phyloP scores from a whole-genome alignment of 2,329 filamentous ascomycete genomes.

The Cercospora berteroae region DNA sequence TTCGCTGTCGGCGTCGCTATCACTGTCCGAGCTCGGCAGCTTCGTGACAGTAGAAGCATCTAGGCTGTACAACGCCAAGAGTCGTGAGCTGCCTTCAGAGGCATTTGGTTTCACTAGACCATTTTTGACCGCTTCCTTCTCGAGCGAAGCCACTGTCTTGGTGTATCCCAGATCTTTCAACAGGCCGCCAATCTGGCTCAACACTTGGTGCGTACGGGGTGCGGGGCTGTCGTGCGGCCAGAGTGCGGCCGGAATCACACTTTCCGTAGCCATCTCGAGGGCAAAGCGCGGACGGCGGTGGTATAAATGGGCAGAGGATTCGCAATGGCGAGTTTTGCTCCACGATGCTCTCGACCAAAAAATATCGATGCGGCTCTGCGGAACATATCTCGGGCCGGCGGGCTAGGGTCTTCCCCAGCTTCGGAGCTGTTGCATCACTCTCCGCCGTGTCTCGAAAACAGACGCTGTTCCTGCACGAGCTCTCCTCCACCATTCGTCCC shows the following conservation, averaged over 20 bases:
- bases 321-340: background rate
- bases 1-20: conserved; percentile 16
- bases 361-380: background rate
- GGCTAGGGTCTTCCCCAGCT: conserved; percentile 41
- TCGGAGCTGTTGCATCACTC: background rate
- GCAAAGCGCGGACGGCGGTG: background rate
- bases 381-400: conserved; percentile 11
- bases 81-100: background rate
- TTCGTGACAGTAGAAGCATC: conserved; percentile 4
- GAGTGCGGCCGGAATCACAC: conserved; percentile 6
- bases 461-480: background rate
- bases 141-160: conserved; percentile 33
- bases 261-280: background rate
- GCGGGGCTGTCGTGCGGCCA: conserved; percentile 21
- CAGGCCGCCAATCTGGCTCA: conserved; percentile 33
- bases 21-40: conserved; percentile 14
- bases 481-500: background rate
- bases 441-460: background rate
- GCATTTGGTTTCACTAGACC: conserved; percentile 20
- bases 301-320: background rate
- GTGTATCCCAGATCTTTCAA: conserved; percentile 35
- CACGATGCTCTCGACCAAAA: background rate
- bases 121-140: conserved; percentile 36
- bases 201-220: conserved; percentile 23
- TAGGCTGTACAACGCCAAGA: conserved; percentile 30